These are phyloP conservation scores for Dendrobium nobile DNA, from an alignment of 106 monocot species.

Conservation along the genomic window DNA sequence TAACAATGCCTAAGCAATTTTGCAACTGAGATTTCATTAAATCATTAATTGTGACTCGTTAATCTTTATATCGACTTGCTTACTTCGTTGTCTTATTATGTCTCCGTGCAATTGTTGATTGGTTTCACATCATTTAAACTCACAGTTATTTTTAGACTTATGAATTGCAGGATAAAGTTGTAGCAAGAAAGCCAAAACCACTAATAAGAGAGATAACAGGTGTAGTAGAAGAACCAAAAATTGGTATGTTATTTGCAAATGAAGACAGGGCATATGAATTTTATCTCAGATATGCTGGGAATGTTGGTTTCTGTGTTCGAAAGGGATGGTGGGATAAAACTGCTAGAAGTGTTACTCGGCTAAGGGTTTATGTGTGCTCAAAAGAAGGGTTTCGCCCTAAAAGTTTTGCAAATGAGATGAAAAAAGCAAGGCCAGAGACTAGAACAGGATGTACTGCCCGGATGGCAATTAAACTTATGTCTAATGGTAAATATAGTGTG, in stretches of 20 bases:
- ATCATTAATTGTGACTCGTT: no score
- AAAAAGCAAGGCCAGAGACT: conserved; percentile 27
- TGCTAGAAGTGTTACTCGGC: conserved; percentile 26
- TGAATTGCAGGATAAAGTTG: conserved; percentile 19
- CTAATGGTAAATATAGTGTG: conserved; percentile 30
- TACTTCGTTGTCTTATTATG: no score
- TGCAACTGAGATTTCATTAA: no score
- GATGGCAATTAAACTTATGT: conserved; percentile 46
- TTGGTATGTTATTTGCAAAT: conserved; percentile 36
- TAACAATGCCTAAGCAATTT: no score
- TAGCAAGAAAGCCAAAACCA: conserved; percentile 17
- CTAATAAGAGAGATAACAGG: conserved; percentile 9
- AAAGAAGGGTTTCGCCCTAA: conserved; percentile 45
- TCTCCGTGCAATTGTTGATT: no score
- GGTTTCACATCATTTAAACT: no score
- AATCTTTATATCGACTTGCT: no score
- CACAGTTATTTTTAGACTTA: conserved; percentile 1
- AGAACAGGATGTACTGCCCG: conserved; percentile 46
- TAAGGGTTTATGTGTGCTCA: conserved; percentile 45
- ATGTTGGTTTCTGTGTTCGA: conserved; percentile 36
- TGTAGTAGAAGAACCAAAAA: conserved; percentile 31
- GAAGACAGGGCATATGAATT: conserved; percentile 49
- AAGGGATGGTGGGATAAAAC: conserved; percentile 45
- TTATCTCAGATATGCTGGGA: conserved; percentile 37
- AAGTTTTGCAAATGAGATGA: conserved; percentile 12